phyloP scores from a whole-genome alignment of 768 basidiomycete species.

The Tricholoma hemisulphureum region DNA sequence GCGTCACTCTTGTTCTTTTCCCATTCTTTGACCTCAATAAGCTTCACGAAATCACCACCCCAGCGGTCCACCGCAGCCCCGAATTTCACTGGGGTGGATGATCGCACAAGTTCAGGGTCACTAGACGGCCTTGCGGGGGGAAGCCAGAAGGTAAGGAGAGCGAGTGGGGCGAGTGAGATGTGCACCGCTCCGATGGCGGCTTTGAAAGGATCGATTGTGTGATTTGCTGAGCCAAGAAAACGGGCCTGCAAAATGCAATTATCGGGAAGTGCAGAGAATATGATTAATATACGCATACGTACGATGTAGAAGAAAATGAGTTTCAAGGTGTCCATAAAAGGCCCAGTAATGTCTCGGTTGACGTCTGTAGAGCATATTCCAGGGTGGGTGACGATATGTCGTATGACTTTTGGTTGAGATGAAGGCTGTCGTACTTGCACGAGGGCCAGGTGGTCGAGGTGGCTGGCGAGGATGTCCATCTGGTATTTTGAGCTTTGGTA shows the following conservation, averaged over 20 bases:
- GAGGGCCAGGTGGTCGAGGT: constrained; percentile 49
- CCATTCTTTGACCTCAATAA: constrained; percentile 50
- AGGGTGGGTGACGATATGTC: constrained; percentile 68
- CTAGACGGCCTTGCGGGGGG: constrained; percentile 12
- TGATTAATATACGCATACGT: constrained; percentile 22
- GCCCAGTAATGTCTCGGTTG: constrained; percentile 42
- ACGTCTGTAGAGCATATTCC: constrained; percentile 70
- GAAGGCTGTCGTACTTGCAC: constrained; percentile 14
- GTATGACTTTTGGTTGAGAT: constrained; percentile 26
- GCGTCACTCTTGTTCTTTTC: constrained; percentile 47
- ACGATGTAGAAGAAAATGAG: constrained; percentile 62
- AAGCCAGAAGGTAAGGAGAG: constrained; percentile 40
- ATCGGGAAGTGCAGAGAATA: neutral
- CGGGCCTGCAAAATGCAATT: constrained; percentile 53
- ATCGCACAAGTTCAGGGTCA: constrained; percentile 16
- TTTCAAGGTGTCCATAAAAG: constrained; percentile 49
- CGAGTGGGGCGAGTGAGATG: constrained; percentile 57
- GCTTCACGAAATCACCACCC: constrained; percentile 54
- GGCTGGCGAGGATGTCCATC: constrained; percentile 61
- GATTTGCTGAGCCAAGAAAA: constrained; percentile 62
- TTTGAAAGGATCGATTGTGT: constrained; percentile 59
- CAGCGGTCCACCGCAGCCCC: constrained; percentile 55
- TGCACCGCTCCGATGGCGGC: constrained; percentile 69
- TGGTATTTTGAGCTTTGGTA: constrained; percentile 79
- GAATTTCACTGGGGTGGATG: constrained; percentile 43